Base-by-base conservation (phyloP, 164 flowering plant species). In the Vitis amurensis region DNA sequence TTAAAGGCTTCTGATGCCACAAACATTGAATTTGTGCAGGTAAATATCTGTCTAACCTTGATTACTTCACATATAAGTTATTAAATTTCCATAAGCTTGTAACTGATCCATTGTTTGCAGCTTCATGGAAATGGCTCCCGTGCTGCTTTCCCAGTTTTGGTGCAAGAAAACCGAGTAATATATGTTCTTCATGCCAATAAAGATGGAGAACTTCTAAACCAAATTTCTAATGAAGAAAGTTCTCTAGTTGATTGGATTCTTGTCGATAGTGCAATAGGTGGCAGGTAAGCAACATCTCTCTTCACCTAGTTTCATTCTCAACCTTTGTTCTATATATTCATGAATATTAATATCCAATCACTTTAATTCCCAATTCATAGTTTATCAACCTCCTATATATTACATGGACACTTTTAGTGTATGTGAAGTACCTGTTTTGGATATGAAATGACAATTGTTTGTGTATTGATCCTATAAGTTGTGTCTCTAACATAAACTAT, bases 151-250 rank as follows among this genome's bases (percentile, higher is more conserved):
- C 85, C 87, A 27, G 50, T 65, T 59, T 55, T 93, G 52, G 82
- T 75, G 66, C 77, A 73, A 77, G 85, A 88, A 31, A 84, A 82
- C n/a, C 82, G 79, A 56, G 66, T 91, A 1, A 82, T 95, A 56
- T 93, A 91, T 85, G 99, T 93, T 76, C 93, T 95, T 72, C 89
- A 90, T 81, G 93, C 93, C 48, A 85, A 89, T 78, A 89, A 82
- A 73, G 85, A 85, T 77, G 99, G 98, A 19, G 61, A 61, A 9
- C 93, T 93, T 67, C 71, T 91, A 49, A 93, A 91, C 70, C 77
- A 79, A 69, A 85, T 90, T 73, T 75, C 91, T 17, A 80, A 86
- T n/a, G 91, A 88, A 71, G 94, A 92, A 29, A 80, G 88, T 74
- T 73, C 92, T 76, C 53, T 75, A 23, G 90, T 82, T 57, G 98